Conservation (phyloP, 208 protist genomes). For the Acanthamoeba castellanii region DNA sequence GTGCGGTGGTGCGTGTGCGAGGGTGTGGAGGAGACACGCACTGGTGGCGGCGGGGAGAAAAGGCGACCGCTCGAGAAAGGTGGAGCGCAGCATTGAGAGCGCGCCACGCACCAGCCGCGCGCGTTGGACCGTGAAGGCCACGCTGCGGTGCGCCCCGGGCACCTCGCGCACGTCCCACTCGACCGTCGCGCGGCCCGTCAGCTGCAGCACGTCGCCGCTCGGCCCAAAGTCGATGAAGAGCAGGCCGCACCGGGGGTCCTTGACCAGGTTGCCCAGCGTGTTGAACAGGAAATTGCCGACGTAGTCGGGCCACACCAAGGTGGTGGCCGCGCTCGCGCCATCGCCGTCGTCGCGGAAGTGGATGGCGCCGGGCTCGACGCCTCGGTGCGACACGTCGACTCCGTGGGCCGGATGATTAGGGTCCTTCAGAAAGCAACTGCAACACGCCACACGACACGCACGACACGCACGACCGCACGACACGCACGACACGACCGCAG, state of each 20-base stretch:
- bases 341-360: background rate
- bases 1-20: background rate
- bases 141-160: conserved; percentile 29
- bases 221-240: conserved; percentile 66
- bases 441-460: background rate
- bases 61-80: background rate
- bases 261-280: conserved; percentile 63
- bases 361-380: conserved; percentile 8
- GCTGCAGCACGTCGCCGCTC: conserved; percentile 39
- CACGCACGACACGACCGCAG: too few relatives aligned
- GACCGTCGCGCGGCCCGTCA: background rate
- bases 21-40: background rate
- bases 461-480: background rate
- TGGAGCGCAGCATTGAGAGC: background rate
- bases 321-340: background rate
- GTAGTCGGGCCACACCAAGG: conserved; percentile 58
- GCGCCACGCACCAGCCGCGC: conserved; percentile 9
- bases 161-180: conserved; percentile 8
- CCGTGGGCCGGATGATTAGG: conserved; percentile 3
- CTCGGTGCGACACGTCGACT: conserved; percentile 29
- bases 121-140: background rate
- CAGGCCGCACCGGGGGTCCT: conserved; percentile 43
- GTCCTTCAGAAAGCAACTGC: background rate
- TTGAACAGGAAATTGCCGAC: conserved; percentile 72
- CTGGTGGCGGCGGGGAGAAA: background rate